Percentiles rank a stretch among this genome's conserved stretches.
These are phyloP conservation scores for Lactarius pseudohatsudake DNA, from an alignment of 768 basidiomycete species.

Conservation along the genomic window DNA sequence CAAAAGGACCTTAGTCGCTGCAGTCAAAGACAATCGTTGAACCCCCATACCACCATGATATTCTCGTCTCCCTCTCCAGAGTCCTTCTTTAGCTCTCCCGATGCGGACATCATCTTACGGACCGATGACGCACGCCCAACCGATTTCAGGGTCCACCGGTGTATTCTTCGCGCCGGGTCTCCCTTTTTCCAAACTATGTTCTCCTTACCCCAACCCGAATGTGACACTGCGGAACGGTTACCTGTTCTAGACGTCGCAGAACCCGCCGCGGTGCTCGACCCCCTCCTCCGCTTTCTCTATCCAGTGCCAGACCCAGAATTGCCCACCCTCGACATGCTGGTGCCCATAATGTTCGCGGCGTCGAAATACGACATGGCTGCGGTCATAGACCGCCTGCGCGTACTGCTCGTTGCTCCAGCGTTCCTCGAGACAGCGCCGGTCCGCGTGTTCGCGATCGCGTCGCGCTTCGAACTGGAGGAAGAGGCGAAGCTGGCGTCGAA, in stretches of 20 bases:
- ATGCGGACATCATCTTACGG: conserved; percentile 55
- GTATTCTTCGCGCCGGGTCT: conserved; percentile 62
- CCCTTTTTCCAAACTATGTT: conserved; percentile 72
- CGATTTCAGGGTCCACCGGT: conserved; percentile 61
- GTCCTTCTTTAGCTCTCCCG: conserved; percentile 42
- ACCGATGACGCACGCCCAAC: conserved; percentile 39
- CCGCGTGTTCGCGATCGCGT: conserved; percentile 71
- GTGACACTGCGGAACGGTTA: conserved; percentile 31
- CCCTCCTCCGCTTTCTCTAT: conserved; percentile 61
- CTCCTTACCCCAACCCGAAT: conserved; percentile 54
- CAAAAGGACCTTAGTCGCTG: conserved; percentile 10
- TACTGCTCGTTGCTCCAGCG: conserved; percentile 47
- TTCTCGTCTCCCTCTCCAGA: conserved; percentile 20
- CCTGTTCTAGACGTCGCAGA: conserved; percentile 61
- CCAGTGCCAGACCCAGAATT: conserved; percentile 57
- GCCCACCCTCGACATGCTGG: conserved; percentile 52
- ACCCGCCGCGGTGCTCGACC: conserved; percentile 42
- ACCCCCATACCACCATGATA: conserved; percentile 9
- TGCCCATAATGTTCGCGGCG: conserved; percentile 50
- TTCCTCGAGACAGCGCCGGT: conserved; percentile 51
- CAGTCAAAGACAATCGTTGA: not conserved
- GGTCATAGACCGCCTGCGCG: conserved; percentile 50
- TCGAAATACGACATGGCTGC: conserved; percentile 62
- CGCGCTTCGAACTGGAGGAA: conserved; percentile 60
- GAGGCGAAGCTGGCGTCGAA: conserved; percentile 62